Conservation (phyloP, 495 filamentous ascomycete species). For the Cairneyella variabilis region DNA sequence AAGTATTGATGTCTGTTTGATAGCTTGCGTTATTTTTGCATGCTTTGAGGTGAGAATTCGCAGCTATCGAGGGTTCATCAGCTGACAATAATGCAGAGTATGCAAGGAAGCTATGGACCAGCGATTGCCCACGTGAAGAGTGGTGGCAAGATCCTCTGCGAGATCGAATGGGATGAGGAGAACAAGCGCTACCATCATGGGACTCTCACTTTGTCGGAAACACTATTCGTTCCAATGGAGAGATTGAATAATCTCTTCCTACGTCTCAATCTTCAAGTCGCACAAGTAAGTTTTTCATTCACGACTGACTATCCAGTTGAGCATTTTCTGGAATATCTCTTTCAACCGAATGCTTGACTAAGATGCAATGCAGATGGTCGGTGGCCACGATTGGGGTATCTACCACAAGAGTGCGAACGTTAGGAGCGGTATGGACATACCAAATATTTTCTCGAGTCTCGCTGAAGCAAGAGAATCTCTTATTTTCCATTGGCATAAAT, state of each 20-base stretch:
- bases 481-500: slow-evolving; percentile 1
- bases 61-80: neutral
- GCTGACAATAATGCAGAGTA: neutral
- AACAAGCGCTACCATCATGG: slow-evolving; percentile 1
- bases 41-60: slow-evolving; percentile 26
- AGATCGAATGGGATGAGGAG: slow-evolving; percentile 13
- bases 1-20: slow-evolving; percentile 14
- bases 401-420: slow-evolving; percentile 1
- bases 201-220: neutral
- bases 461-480: slow-evolving; percentile 8
- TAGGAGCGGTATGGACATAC: neutral
- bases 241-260: slow-evolving; percentile 8
- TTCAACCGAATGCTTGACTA: neutral
- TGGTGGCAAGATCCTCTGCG: slow-evolving; percentile 35
- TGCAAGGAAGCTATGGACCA: slow-evolving; percentile 41
- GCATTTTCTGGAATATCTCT: too few relatives aligned
- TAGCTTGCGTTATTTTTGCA: slow-evolving; percentile 18
- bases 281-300: slow-evolving; percentile 9
- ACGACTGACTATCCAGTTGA: too few relatives aligned
- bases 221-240: slow-evolving; percentile 11
- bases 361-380: slow-evolving; percentile 13
- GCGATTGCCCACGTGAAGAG: slow-evolving; percentile 44
- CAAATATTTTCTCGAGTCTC: slow-evolving; percentile 2
- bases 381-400: neutral
- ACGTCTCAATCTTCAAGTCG: slow-evolving; percentile 11